These are phyloP conservation scores for Micractinium sp. DNA, from an alignment of 139 green algal species.

Conservation along the genomic window DNA sequence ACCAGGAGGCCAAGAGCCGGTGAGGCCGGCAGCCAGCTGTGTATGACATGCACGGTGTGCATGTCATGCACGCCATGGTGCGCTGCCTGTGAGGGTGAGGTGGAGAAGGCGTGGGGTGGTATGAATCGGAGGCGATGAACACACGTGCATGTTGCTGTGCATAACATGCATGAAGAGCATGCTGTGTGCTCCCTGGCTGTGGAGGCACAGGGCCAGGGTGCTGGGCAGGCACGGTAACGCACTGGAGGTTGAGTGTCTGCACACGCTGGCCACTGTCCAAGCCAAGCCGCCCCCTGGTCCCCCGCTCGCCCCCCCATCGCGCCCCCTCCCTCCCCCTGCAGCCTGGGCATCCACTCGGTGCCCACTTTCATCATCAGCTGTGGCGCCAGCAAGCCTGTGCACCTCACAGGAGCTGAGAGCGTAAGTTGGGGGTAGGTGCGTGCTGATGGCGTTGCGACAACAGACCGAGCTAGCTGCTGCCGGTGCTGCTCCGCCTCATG, in stretches of 20 bases:
- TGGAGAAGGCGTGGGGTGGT: too few relatives aligned
- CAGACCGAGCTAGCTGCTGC: too few relatives aligned
- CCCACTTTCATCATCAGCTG: slow-evolving; percentile 10
- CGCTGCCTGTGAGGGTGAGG: not conserved
- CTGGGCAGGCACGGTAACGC: too few relatives aligned
- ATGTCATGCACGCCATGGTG: not conserved
- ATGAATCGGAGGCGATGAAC: not conserved
- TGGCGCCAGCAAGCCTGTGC: not conserved
- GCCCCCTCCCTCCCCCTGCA: not conserved
- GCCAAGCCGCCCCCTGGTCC: not conserved
- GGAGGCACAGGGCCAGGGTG: too few relatives aligned
- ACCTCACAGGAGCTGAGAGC: not conserved
- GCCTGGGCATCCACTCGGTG: not conserved
- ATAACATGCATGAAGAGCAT: too few relatives aligned
- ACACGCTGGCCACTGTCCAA: too few relatives aligned
- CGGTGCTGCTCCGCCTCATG: too few relatives aligned
- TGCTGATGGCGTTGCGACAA: too few relatives aligned
- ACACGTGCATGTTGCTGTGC: not conserved
- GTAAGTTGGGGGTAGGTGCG: not conserved
- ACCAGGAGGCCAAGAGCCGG: not conserved
- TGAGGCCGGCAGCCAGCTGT: not conserved
- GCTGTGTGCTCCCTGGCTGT: too few relatives aligned
- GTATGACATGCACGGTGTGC: not conserved
- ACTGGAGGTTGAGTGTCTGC: too few relatives aligned
- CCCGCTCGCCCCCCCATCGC: not conserved